A percentile compares a stretch with the other conserved stretches of the same genome.
phyloP scores from a whole-genome alignment of 306 rosid species.

The Biancaea sappan region DNA sequence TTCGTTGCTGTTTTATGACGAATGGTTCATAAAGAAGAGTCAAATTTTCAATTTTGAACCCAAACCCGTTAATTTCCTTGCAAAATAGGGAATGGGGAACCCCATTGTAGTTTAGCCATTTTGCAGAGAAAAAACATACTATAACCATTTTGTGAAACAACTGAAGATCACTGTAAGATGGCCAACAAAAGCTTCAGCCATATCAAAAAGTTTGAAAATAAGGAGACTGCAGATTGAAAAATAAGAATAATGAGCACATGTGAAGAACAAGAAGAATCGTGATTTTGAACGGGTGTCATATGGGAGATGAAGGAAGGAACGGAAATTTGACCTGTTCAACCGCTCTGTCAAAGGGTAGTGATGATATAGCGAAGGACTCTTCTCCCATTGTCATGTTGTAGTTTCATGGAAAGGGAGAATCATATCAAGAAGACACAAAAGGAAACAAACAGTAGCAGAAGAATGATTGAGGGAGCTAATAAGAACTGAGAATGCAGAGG shows the following conservation, averaged over 20 bases:
- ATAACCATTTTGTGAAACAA: constrained; percentile 10
- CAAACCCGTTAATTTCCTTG: constrained; percentile 13
- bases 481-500: constrained; percentile 34
- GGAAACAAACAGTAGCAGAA: constrained; percentile 37
- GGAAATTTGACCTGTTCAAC: constrained; percentile 72
- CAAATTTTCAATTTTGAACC: constrained; percentile 18
- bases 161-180: neutral
- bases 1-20: constrained; percentile 1
- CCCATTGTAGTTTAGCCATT: constrained; percentile 28
- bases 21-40: constrained; percentile 14
- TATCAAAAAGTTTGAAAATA: neutral
- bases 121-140: constrained; percentile 3
- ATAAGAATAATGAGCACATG: no score
- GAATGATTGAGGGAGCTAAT: constrained; percentile 37
- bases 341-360: constrained; percentile 74
- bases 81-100: constrained; percentile 31
- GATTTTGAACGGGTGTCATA: constrained; percentile 8
- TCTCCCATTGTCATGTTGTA: constrained; percentile 61
- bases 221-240: constrained; percentile 6
- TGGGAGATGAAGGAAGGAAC: constrained; percentile 3
- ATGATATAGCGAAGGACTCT: constrained; percentile 43
- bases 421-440: constrained; percentile 30
- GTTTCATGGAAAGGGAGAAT: constrained; percentile 42
- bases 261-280: no score
- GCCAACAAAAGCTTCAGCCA: no score